These are phyloP conservation scores for Hypoxylon fragiforme DNA, from an alignment of 495 filamentous ascomycete species.

Conservation along the genomic window DNA sequence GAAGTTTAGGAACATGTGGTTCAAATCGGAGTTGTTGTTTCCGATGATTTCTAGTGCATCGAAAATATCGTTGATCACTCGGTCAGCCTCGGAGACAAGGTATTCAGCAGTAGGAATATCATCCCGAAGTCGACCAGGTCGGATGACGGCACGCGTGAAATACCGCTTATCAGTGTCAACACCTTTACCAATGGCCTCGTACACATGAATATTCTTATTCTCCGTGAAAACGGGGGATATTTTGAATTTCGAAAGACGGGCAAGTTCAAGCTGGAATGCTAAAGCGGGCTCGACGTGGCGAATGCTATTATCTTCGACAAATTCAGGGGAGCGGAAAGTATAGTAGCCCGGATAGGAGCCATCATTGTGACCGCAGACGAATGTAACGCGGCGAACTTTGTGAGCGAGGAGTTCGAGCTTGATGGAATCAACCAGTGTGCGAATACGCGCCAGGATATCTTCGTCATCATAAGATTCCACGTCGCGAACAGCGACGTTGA, in stretches of 20 bases:
- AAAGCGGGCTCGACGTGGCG: slow-evolving; percentile 95
- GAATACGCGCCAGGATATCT: slow-evolving; percentile 75
- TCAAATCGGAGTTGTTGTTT: slow-evolving; percentile 98
- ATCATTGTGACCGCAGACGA: slow-evolving; percentile 93
- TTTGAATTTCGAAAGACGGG: slow-evolving; percentile 91
- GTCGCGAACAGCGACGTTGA: slow-evolving; percentile 90
- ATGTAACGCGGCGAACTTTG: slow-evolving; percentile 85
- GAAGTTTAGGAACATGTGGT: slow-evolving; percentile 99
- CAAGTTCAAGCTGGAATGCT: slow-evolving; percentile 96
- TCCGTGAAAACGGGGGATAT: slow-evolving; percentile 98
- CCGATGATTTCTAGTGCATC: slow-evolving; percentile 98
- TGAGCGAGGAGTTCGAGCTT: slow-evolving; percentile 81
- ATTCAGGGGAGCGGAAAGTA: slow-evolving; percentile 92
- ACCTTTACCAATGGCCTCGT: slow-evolving; percentile 92
- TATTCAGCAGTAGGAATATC: slow-evolving; percentile 98
- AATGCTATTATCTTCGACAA: slow-evolving; percentile 89
- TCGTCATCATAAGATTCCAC: slow-evolving; percentile 83
- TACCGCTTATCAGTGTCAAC: slow-evolving; percentile 95
- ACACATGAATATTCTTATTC: slow-evolving; percentile 98
- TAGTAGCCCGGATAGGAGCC: slow-evolving; percentile 96
- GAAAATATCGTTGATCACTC: slow-evolving; percentile 95
- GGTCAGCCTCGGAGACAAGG: slow-evolving; percentile 94
- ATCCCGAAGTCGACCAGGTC: slow-evolving; percentile 88
- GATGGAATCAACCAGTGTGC: slow-evolving; percentile 72
- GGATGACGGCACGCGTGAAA: slow-evolving; percentile 93